phyloP scores from a whole-genome alignment of 176 grass and related monocot species.

The Dendrocalamus sinicus region DNA sequence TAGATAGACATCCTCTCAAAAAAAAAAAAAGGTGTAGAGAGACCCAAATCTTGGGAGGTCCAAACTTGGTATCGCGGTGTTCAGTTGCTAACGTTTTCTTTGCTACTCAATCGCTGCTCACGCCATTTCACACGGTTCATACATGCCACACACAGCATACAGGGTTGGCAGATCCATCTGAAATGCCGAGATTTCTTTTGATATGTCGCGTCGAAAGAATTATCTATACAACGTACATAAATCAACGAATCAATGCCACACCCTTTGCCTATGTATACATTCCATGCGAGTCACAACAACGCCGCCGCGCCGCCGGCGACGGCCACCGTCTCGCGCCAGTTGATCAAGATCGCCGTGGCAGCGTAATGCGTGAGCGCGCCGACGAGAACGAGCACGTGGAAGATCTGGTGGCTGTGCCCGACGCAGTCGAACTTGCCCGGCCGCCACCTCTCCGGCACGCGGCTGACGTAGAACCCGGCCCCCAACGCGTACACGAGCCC shows the following conservation, averaged over 20 bases:
- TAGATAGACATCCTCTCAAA: too few relatives aligned
- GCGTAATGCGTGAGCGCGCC: slow-evolving; percentile 81
- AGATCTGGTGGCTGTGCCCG: slow-evolving; percentile 94
- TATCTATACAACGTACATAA: neutral
- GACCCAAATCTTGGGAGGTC: neutral
- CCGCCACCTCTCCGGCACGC: slow-evolving; percentile 87
- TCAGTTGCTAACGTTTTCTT: neutral
- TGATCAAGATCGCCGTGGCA: slow-evolving; percentile 67
- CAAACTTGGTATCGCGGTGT: neutral
- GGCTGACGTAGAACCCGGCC: slow-evolving; percentile 66
- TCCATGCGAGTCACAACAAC: slow-evolving; percentile 29
- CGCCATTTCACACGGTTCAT: neutral
- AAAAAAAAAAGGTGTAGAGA: too few relatives aligned
- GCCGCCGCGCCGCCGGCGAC: slow-evolving; percentile 6
- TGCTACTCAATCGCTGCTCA: neutral
- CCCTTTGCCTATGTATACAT: slow-evolving; percentile 32
- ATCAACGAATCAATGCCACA: slow-evolving; percentile 33
- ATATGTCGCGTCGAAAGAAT: slow-evolving; percentile 34
- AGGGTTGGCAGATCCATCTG: neutral
- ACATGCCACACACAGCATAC: neutral
- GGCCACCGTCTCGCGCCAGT: slow-evolving; percentile 66
- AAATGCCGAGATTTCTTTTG: neutral
- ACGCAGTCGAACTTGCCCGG: slow-evolving; percentile 76
- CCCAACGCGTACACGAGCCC: slow-evolving; percentile 64
- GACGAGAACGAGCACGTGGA: slow-evolving; percentile 81